phyloP scores from a whole-genome alignment of 2,329 filamentous ascomycete species.

The Claviceps pusilla region DNA sequence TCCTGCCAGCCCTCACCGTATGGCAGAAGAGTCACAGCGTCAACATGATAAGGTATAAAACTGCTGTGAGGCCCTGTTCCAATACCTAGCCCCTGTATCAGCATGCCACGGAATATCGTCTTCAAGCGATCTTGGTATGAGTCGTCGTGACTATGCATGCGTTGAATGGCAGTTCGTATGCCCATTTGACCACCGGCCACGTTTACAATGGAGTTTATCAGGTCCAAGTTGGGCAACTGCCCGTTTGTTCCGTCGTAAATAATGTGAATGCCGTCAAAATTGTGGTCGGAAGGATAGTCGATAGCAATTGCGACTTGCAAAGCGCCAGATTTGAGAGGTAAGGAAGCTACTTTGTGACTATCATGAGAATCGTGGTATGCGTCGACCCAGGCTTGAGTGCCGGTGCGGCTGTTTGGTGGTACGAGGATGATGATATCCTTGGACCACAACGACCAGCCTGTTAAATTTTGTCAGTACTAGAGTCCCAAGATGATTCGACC shows the following conservation, averaged over 20 bases:
- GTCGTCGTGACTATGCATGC: slow-evolving; percentile 72
- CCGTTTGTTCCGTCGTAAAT: slow-evolving; percentile 94
- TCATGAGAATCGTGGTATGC: slow-evolving; percentile 89
- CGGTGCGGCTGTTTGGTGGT: slow-evolving; percentile 74
- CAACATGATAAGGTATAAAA: slow-evolving; percentile 95
- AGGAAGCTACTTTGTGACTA: slow-evolving; percentile 50
- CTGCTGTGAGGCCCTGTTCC: slow-evolving; percentile 83
- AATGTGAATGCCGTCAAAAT: slow-evolving; percentile 78
- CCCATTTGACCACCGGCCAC: slow-evolving; percentile 89
- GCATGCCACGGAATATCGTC: slow-evolving; percentile 85
- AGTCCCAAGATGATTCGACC: not conserved
- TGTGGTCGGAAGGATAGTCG: slow-evolving; percentile 73
- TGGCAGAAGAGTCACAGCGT: slow-evolving; percentile 84
- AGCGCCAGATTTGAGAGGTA: slow-evolving; percentile 83
- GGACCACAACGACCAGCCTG: slow-evolving; percentile 91
- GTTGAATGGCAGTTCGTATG: slow-evolving; percentile 67
- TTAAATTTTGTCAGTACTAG: slow-evolving; percentile 8
- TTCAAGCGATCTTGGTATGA: slow-evolving; percentile 66
- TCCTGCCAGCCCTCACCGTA: slow-evolving; percentile 91
- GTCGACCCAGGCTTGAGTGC: slow-evolving; percentile 92
- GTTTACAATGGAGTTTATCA: slow-evolving; percentile 83
- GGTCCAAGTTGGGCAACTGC: slow-evolving; percentile 84
- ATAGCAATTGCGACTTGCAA: slow-evolving; percentile 87
- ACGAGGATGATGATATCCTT: slow-evolving; percentile 94
- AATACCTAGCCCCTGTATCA: slow-evolving; percentile 78